phyloP scores from a whole-genome alignment of 495 filamentous ascomycete genomes.

The Lindgomyces ingoldianus region DNA sequence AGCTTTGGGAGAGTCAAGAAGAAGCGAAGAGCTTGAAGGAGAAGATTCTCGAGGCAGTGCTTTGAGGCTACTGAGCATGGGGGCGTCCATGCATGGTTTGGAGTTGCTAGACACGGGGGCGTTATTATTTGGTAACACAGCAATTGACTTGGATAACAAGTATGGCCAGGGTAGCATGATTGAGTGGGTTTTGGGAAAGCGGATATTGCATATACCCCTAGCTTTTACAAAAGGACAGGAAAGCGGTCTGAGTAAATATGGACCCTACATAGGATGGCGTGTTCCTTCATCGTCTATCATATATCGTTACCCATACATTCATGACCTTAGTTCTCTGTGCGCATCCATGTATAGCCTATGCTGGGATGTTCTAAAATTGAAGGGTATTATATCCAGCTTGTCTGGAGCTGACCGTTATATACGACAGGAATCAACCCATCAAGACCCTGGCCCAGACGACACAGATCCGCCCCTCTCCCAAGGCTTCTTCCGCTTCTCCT shows the following conservation, averaged over 20 bases:
- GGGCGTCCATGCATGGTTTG: constrained; percentile 3
- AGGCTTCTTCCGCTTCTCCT: constrained; percentile 66
- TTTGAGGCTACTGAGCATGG: constrained; percentile 41
- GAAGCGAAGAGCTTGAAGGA: constrained; percentile 54
- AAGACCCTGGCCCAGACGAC: neutral
- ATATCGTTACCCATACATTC: no score
- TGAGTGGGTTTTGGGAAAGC: neutral
- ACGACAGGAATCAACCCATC: neutral
- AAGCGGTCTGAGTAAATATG: no score
- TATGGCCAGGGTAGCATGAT: neutral
- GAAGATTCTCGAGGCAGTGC: constrained; percentile 59
- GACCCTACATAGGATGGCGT: no score
- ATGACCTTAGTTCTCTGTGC: no score
- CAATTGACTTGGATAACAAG: neutral
- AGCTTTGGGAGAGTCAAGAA: constrained; percentile 55
- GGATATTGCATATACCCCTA: neutral
- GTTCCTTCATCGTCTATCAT: no score
- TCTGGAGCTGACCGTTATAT: no score
- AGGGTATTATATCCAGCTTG: no score
- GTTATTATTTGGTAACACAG: neutral
- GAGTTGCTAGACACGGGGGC: neutral
- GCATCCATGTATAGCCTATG: no score
- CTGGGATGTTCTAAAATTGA: no score
- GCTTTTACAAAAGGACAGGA: no score
- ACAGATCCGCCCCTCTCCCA: constrained; percentile 65